A percentile compares a stretch with the other conserved stretches of the same genome.
phyloP scores from a whole-genome alignment of 1,284 basidiomycete species.

The Trametes hirsuta region DNA sequence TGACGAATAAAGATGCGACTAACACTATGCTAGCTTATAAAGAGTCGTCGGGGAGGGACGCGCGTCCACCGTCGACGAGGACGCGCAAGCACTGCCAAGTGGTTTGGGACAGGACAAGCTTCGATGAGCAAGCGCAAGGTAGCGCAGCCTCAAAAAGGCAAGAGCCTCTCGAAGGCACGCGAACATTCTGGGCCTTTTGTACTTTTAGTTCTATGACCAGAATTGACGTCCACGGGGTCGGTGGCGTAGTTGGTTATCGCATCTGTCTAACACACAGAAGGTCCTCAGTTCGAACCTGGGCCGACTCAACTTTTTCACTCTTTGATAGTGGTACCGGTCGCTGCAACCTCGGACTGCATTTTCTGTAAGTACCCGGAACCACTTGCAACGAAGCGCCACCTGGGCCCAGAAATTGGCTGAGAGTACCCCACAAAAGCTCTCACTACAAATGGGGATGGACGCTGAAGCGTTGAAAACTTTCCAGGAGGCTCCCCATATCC shows the following conservation, averaged over 20 bases:
- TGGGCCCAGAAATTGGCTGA: too few species aligned
- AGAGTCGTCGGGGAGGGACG: slow-evolving; percentile 20
- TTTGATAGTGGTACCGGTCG: too few species aligned
- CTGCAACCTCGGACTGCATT: too few species aligned
- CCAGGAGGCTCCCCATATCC: slow-evolving; percentile 9
- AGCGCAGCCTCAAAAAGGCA: background rate
- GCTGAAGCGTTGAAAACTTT: background rate
- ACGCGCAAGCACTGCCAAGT: slow-evolving; percentile 19
- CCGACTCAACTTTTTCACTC: slow-evolving; percentile 17
- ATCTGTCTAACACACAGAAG: slow-evolving; percentile 63
- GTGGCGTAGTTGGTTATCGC: slow-evolving; percentile 83
- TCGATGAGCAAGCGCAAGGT: background rate
- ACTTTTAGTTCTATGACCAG: too few species aligned
- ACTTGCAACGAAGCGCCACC: too few species aligned
- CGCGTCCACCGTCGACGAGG: slow-evolving; percentile 28
- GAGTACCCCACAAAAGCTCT: too few species aligned
- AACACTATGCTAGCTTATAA: slow-evolving; percentile 1
- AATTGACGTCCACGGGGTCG: slow-evolving; percentile 20
- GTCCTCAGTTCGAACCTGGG: slow-evolving; percentile 28
- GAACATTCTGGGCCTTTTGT: background rate
- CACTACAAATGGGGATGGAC: background rate
- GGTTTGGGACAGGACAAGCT: background rate
- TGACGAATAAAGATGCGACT: background rate
- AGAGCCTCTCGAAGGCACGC: background rate
- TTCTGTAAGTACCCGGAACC: too few species aligned